Evolutionary conservation across 164 flowering plant species (phyloP).

Genomic region (Kalanchoe fedtschenkoi): DNA sequence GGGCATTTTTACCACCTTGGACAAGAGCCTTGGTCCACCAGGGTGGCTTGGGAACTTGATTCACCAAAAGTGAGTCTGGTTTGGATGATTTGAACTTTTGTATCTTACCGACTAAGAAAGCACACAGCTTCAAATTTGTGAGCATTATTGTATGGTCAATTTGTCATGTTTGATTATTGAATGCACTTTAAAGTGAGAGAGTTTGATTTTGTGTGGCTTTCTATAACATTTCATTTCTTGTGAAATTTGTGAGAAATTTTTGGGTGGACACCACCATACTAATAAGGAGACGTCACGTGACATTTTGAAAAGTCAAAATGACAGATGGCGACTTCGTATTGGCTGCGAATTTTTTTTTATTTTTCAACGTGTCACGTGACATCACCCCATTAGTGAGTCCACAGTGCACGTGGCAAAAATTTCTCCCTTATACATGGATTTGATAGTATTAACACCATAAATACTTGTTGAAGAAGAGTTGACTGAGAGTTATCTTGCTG

Average conservation of each 20-base stretch:
- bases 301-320: too few species aligned
- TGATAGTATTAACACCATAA: not conserved
- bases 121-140: not conserved
- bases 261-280: too few species aligned
- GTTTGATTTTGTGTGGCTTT: not conserved
- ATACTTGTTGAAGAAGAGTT: too few species aligned
- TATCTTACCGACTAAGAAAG: conserved; percentile 4
- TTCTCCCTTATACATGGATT: too few species aligned
- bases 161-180: not conserved
- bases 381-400: too few species aligned
- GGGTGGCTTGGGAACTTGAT: not conserved
- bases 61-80: not conserved
- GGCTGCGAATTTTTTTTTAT: too few species aligned
- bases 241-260: too few species aligned
- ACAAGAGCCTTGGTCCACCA: not conserved
- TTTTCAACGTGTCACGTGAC: too few species aligned
- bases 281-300: too few species aligned
- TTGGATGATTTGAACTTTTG: not conserved
- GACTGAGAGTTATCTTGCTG: not conserved
- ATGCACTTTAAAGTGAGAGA: not conserved
- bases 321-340: too few species aligned
- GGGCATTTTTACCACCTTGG: conserved; percentile 1
- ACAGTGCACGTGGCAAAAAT: too few species aligned
- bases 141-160: not conserved
- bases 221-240: not conserved